Base-by-base conservation (phyloP, 306 rosid genomes). In the Mucuna pruriens region DNA sequence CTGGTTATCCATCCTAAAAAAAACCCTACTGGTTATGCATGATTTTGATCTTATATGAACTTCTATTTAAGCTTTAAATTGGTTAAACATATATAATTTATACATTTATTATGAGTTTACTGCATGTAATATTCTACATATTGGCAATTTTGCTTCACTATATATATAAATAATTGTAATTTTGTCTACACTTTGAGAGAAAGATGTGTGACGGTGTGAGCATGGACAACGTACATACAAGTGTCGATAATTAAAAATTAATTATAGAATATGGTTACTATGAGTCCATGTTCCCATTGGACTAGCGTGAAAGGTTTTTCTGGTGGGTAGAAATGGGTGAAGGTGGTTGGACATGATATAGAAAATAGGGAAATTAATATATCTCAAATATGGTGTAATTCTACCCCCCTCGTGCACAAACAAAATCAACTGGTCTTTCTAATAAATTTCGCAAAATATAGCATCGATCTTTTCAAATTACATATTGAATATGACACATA, bases 271-370 rank as follows among this genome's bases (percentile, higher is more conserved):
- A 74, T 66, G 20, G 49, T 29, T 52, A 31, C 12, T 7, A 22
- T 45, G n/a, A 25, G 84, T 72, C 80, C 80, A 62, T 72, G 91
- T 89, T 92, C 85, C 71, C 79, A 87, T 85, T 87, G 85, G 88
- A 85, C 45, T 78, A 67, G 40, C 33, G 73, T 49, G 84, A 76
- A 65, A 70, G 84, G 62, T 72, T 48, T 71, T 66, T 76, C 61
- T 1, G 91, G 98, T 94, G 88, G 98, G 88, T 94, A 85, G 90
- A 85, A 86, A 92, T 86, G 94, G 97, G 91, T 94, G 97, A 89
- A 88, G 89, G 98, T 94, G 83, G 98, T 91, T 91, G 97, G 90
- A 84, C 84, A 57, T 87, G 89, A 90, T 72, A 84, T 72, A 74
- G 86, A 89, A 85, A 60, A 81, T 9, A 12, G n/a, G 74, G 52